phyloP scores from a whole-genome alignment of 306 rosid species.

The Arachis stenosperma region DNA sequence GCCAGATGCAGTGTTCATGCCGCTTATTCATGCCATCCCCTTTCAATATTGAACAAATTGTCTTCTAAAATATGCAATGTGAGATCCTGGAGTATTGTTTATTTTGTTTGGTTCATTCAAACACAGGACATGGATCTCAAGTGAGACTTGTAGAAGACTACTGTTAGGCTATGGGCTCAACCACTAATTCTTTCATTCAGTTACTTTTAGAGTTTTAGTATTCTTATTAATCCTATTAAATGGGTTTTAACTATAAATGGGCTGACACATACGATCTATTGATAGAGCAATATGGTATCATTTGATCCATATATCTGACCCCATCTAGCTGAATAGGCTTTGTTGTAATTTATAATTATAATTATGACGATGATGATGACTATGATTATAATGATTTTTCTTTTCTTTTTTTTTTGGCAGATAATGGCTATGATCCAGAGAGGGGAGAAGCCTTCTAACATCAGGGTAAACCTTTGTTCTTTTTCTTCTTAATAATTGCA shows the following conservation, averaged over 20 bases:
- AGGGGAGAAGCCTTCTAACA: slow-evolving; percentile 88
- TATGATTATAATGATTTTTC: too few relatives aligned
- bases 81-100: neutral
- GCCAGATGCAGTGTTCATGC: neutral
- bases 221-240: too few relatives aligned
- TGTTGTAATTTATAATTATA: too few relatives aligned
- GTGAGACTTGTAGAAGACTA: too few relatives aligned
- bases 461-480: slow-evolving; percentile 55
- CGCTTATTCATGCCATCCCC: neutral
- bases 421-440: slow-evolving; percentile 92
- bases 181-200: slow-evolving; percentile 28
- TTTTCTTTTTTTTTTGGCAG: slow-evolving; percentile 44
- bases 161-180: too few relatives aligned
- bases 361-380: too few relatives aligned
- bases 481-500: slow-evolving; percentile 9
- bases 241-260: too few relatives aligned
- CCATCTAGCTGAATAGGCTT: too few relatives aligned
- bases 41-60: neutral
- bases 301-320: too few relatives aligned
- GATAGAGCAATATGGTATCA: too few relatives aligned
- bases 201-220: neutral
- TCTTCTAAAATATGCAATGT: neutral
- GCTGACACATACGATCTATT: too few relatives aligned
- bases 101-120: slow-evolving; percentile 20
- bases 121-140: too few relatives aligned